Percentiles rank a stretch among this genome's conserved stretches.
These are phyloP conservation scores for Pestalotiopsis sp. DNA, from an alignment of 2,329 filamentous ascomycete genomes.

Conservation along the genomic window DNA sequence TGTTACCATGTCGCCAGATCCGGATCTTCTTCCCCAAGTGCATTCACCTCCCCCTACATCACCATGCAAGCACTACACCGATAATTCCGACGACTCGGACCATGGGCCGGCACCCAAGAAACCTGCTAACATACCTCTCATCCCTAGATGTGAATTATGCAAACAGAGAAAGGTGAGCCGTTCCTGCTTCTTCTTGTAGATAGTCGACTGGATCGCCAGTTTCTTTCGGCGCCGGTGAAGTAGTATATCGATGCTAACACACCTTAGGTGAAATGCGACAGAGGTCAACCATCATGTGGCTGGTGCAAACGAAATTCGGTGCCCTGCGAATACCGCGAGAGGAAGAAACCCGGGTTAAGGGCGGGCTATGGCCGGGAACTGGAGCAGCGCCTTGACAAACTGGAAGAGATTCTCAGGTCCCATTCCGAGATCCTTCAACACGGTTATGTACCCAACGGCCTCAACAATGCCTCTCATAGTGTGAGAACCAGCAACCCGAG, in stretches of 20 bases:
- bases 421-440: slow-evolving; percentile 70
- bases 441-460: slow-evolving; percentile 45
- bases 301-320: slow-evolving; percentile 69
- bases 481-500: slow-evolving; percentile 53
- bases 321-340: slow-evolving; percentile 68
- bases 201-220: neutral
- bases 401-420: slow-evolving; percentile 66
- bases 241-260: neutral
- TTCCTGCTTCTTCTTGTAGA: slow-evolving; percentile 14
- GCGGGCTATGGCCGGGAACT: slow-evolving; percentile 74
- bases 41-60: slow-evolving; percentile 3
- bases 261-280: slow-evolving; percentile 71
- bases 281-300: slow-evolving; percentile 71
- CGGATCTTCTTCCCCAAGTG: neutral
- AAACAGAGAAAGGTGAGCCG: slow-evolving; percentile 70
- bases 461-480: slow-evolving; percentile 38
- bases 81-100: slow-evolving; percentile 24
- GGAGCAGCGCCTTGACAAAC: slow-evolving; percentile 70
- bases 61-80: slow-evolving; percentile 15
- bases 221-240: neutral
- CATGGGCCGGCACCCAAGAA: slow-evolving; percentile 20
- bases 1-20: slow-evolving; percentile 11
- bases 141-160: slow-evolving; percentile 71
- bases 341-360: slow-evolving; percentile 67
- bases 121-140: slow-evolving; percentile 37